A percentile compares a stretch with the other conserved stretches of the same genome.
Conservation (phyloP, 306 rosid species). For the Ochetophila trinervis region DNA sequence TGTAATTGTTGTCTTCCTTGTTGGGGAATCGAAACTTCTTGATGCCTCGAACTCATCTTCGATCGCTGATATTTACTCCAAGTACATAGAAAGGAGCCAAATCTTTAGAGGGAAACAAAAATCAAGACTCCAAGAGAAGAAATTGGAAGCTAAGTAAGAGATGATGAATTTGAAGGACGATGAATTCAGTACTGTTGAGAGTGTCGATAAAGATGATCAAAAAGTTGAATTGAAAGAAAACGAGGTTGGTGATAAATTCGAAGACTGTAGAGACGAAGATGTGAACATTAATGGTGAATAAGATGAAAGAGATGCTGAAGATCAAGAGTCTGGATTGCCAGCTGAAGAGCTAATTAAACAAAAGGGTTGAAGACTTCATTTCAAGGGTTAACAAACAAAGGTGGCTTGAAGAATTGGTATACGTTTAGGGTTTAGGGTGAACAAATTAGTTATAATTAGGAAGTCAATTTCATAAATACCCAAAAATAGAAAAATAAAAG, state of each 20-base stretch:
- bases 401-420: slow-evolving; percentile 33
- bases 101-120: slow-evolving; percentile 6
- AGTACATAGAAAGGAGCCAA: slow-evolving; percentile 28
- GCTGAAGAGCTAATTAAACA: slow-evolving; percentile 42
- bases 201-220: slow-evolving; percentile 1
- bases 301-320: slow-evolving; percentile 2
- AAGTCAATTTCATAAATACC: no score
- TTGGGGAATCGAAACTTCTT: slow-evolving; percentile 38
- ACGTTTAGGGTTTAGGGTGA: no score
- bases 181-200: not conserved
- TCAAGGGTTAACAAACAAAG: slow-evolving; percentile 48
- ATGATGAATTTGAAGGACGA: not conserved
- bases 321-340: slow-evolving; percentile 23
- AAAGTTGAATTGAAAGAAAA: slow-evolving; percentile 10
- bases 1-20: slow-evolving; percentile 36
- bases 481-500: no score
- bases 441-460: slow-evolving; percentile 5
- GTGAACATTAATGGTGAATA: not conserved
- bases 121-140: slow-evolving; percentile 1
- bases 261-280: not conserved
- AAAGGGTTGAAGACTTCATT: slow-evolving; percentile 44
- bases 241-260: slow-evolving; percentile 1
- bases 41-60: slow-evolving; percentile 8
- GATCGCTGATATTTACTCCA: slow-evolving; percentile 14
- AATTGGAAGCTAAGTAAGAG: not conserved